Base-by-base conservation (phyloP, 2,329 filamentous ascomycete genomes). In the Pseudogymnoascus sp. region DNA sequence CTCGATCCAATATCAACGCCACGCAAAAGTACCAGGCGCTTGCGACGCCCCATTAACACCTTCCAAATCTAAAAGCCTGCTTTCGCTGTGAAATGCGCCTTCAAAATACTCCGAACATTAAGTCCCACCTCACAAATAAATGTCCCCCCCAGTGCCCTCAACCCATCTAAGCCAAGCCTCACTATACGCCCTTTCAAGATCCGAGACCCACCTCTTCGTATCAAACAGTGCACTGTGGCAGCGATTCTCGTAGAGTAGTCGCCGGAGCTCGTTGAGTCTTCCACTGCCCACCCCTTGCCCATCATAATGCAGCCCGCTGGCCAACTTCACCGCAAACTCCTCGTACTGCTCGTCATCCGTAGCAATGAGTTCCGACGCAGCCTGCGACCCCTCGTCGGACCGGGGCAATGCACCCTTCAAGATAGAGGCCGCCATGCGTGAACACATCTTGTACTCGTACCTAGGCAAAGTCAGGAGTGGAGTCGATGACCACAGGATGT, bases 391-490 rank as follows among this genome's bases (percentile, higher is more conserved):
- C n/a, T 84, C 82, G 1, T 77, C 74, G 0, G 77, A 79, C 65
- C 84, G 86, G 0, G 94, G 94, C 3, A 99, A 75, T 0, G 94
- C 94, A 13, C 94, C 94, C 64, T 85, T 89, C 28, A 99, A 79
- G 60, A 99, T 97, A 9, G 90, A 96, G 5, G 94, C 92, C 5
- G 92, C 94, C 88, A 99, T 99, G 59, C 94, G 88, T 41, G 90
- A 95, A 73, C 94, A 99, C 94, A 99, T 99, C 74, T 99, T 99
- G 75, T 96, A 96, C 57, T 88, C 83, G 72, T 97, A 96, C 34
- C 94, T 83, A 9, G 94, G 92, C 28, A 94, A 79, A 0, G 94
- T 99, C 26, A 99, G 78, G 19, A 99, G 77, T 4, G 94, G 94
- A 0, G 94, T 97, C 66, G 92, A 95, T 58, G 89, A 95, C 94